phyloP scores from a whole-genome alignment of 305 asterid genomes.

The Fraxinus ornus region DNA sequence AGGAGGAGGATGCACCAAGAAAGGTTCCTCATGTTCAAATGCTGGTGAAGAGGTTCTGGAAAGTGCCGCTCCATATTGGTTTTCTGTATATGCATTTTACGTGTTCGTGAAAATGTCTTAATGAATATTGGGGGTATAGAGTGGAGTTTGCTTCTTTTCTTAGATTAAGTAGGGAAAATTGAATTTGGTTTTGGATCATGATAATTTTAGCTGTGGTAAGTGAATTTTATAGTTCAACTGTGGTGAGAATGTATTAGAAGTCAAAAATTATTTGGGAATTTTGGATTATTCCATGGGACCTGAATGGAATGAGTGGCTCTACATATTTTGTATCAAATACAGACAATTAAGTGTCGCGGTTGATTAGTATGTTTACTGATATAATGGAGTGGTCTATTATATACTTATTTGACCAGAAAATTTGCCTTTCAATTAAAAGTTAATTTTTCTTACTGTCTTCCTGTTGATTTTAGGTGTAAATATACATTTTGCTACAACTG shows the following conservation, averaged over 20 bases:
- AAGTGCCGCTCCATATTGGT: slow-evolving; percentile 92
- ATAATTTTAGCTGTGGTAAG: background rate
- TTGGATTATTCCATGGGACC: background rate
- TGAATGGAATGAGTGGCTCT: background rate
- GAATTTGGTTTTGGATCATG: background rate
- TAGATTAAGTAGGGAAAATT: background rate
- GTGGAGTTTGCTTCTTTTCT: background rate
- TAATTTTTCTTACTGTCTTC: no score
- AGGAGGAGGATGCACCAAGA: slow-evolving; percentile 43
- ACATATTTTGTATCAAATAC: background rate
- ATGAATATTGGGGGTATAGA: background rate
- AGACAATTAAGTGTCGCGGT: background rate
- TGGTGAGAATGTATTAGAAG: background rate
- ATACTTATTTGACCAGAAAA: no score
- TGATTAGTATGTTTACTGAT: background rate
- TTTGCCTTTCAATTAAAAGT: no score
- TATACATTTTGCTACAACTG: no score
- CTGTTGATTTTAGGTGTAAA: no score
- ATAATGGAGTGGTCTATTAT: no score
- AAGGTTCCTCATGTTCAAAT: slow-evolving; percentile 51
- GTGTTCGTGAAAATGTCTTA: background rate
- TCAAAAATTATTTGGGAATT: background rate
- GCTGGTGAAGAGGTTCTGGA: slow-evolving; percentile 66
- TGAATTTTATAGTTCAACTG: background rate
- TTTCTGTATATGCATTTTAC: no score